Percentiles rank a stretch among this genome's conserved stretches.
These are phyloP conservation scores for Sordariomycetes sp. DNA, from an alignment of 2,329 filamentous ascomycete species.

Conservation along the genomic window DNA sequence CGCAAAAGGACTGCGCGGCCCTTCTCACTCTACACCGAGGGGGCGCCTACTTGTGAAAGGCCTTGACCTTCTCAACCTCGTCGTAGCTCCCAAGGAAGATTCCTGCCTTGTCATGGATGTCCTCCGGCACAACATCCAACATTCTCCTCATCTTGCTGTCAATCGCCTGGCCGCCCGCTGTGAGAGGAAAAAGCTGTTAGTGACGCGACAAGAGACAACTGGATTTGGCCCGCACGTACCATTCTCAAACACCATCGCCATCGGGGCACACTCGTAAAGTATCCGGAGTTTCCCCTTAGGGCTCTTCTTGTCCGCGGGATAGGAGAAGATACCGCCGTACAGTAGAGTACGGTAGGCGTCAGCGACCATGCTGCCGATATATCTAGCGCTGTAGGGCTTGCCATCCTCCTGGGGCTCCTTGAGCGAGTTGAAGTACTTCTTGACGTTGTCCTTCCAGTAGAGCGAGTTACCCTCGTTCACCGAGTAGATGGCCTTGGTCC, in stretches of 20 bases:
- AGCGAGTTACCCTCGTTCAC: slow-evolving; percentile 97
- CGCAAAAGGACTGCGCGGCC: no score
- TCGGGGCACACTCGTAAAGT: slow-evolving; percentile 94
- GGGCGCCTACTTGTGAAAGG: slow-evolving; percentile 47
- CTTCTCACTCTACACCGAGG: no score
- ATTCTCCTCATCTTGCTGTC: slow-evolving; percentile 86
- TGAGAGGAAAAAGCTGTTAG: slow-evolving; percentile 6
- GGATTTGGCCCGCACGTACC: slow-evolving; percentile 40
- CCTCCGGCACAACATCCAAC: slow-evolving; percentile 76
- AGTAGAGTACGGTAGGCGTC: slow-evolving; percentile 92
- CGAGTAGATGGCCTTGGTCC: slow-evolving; percentile 77
- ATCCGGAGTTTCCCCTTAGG: slow-evolving; percentile 97
- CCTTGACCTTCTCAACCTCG: slow-evolving; percentile 91
- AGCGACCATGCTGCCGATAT: slow-evolving; percentile 97
- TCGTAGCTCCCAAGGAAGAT: slow-evolving; percentile 94
- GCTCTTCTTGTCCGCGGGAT: slow-evolving; percentile 95
- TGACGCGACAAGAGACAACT: neutral
- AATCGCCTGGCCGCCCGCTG: slow-evolving; percentile 83
- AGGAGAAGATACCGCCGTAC: slow-evolving; percentile 95
- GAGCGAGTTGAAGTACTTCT: slow-evolving; percentile 77
- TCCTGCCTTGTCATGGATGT: slow-evolving; percentile 89
- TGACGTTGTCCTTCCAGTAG: slow-evolving; percentile 86
- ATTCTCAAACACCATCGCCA: slow-evolving; percentile 99
- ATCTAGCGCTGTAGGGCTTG: slow-evolving; percentile 89
- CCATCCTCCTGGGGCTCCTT: slow-evolving; percentile 63